Evolutionary conservation across 441 rosid species (phyloP).

Genomic region (Cnidoscolus chayamansa): DNA sequence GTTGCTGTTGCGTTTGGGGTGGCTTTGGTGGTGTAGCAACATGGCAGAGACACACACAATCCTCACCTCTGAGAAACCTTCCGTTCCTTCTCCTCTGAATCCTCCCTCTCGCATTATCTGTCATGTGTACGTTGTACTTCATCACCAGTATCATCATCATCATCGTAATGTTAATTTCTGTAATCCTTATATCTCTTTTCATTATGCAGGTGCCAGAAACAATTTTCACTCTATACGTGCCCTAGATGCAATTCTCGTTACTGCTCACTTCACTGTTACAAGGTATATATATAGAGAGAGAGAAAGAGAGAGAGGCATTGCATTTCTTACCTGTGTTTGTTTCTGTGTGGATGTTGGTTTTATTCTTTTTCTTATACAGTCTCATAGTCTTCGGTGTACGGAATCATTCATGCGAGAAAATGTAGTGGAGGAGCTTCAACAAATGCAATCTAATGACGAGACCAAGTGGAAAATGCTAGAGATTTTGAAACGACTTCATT

Average conservation of each 20-base stretch:
- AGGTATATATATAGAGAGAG: conserved; percentile 28
- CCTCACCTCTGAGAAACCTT: conserved; percentile 38
- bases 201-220: conserved; percentile 64
- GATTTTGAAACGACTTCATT: conserved; percentile 68
- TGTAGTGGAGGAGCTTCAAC: conserved; percentile 65
- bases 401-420: conserved; percentile 92
- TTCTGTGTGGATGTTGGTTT: not conserved
- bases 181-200: not conserved
- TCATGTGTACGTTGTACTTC: conserved; percentile 51
- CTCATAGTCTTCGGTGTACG: conserved; percentile 80
- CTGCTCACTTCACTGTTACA: conserved; percentile 80
- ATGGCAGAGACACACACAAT: conserved; percentile 40
- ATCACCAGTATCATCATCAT: too few species aligned
- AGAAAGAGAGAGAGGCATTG: too few species aligned
- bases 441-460: conserved; percentile 55
- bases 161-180: not conserved
- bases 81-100: conserved; percentile 46
- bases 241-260: conserved; percentile 90
- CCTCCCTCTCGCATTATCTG: conserved; percentile 58
- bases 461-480: conserved; percentile 69
- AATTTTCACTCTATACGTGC: conserved; percentile 87
- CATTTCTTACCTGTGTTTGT: not conserved
- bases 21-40: not conserved
- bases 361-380: conserved; percentile 29
- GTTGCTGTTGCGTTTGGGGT: too few species aligned